Conservation (phyloP, 164 flowering plant species). For the Kingdonia uniflora region DNA sequence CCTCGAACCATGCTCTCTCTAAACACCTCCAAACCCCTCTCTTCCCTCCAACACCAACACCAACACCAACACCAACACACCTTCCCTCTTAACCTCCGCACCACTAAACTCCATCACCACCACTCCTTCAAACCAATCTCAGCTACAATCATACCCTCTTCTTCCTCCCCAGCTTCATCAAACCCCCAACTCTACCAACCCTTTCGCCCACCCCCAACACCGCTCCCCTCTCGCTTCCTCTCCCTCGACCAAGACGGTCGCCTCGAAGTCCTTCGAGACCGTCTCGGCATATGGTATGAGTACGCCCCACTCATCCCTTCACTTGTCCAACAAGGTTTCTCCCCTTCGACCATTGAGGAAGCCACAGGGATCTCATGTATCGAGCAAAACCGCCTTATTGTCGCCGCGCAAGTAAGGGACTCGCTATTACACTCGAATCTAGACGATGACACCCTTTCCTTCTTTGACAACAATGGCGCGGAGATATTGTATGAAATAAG, state of each 20-base stretch:
- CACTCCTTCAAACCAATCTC: conserved; percentile 19
- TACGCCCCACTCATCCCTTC: conserved; percentile 71
- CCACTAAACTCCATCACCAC: conserved; percentile 1
- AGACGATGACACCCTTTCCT: conserved; percentile 31
- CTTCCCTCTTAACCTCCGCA: conserved; percentile 6
- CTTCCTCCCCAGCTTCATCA: conserved; percentile 7
- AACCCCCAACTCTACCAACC: conserved; percentile 59
- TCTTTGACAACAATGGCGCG: conserved; percentile 55
- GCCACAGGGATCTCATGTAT: conserved; percentile 74
- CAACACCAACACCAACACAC: conserved; percentile 8
- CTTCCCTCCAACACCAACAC: conserved; percentile 7
- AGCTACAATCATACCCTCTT: conserved; percentile 16
- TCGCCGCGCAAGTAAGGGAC: conserved; percentile 65
- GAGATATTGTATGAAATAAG: conserved; percentile 69
- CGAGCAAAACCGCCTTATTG: conserved; percentile 75
- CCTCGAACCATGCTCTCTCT: conserved; percentile 22
- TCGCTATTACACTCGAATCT: conserved; percentile 35
- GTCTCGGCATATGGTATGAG: conserved; percentile 81
- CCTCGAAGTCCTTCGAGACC: conserved; percentile 53
- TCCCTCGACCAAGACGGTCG: conserved; percentile 38
- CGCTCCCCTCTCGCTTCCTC: conserved; percentile 43
- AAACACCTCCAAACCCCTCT: conserved; percentile 14
- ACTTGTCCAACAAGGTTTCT: conserved; percentile 55
- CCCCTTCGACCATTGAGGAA: conserved; percentile 61
- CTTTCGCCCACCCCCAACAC: conserved; percentile 68